phyloP scores from a whole-genome alignment of 306 rosid species.

The Corylus heterophylla region DNA sequence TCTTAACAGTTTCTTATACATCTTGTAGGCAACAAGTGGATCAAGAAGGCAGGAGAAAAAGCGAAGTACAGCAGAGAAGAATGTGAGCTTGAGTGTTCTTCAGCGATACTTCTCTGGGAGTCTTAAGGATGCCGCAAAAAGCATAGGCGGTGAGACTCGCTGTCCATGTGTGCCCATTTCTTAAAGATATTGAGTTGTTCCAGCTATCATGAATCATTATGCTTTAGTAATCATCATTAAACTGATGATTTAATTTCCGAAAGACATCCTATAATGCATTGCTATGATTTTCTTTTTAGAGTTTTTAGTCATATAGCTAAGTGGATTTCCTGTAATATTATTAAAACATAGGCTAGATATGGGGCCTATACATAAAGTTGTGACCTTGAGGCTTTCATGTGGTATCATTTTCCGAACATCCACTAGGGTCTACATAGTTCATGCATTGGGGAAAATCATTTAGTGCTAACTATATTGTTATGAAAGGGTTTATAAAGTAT shows the following conservation, averaged over 20 bases:
- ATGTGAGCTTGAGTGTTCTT: constrained; percentile 80
- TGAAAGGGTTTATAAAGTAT: not conserved
- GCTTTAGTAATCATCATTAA: constrained; percentile 17
- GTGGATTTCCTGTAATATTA: not conserved
- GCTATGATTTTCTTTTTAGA: not conserved
- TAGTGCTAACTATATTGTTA: not conserved
- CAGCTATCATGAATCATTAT: constrained; percentile 24
- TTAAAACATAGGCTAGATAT: not conserved
- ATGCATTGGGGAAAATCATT: not conserved
- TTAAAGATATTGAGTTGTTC: constrained; percentile 4
- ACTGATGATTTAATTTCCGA: not conserved
- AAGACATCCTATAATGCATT: not conserved
- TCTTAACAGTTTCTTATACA: constrained; percentile 5
- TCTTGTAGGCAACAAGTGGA: constrained; percentile 50
- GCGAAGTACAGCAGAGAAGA: constrained; percentile 64
- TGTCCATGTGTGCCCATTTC: constrained; percentile 27
- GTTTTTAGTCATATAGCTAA: not conserved
- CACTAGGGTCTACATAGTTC: not conserved
- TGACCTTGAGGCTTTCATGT: not conserved
- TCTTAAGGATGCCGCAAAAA: constrained; percentile 91
- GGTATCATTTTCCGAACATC: not conserved
- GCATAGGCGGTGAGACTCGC: constrained; percentile 72
- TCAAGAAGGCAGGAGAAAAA: constrained; percentile 57
- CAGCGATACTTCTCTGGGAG: constrained; percentile 91
- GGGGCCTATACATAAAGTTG: not conserved